Percentiles rank a stretch among this genome's conserved stretches.
Evolutionary conservation across 108 stramenopile genomes (phyloP).

Genomic region (Cyclotella distinguenda): DNA sequence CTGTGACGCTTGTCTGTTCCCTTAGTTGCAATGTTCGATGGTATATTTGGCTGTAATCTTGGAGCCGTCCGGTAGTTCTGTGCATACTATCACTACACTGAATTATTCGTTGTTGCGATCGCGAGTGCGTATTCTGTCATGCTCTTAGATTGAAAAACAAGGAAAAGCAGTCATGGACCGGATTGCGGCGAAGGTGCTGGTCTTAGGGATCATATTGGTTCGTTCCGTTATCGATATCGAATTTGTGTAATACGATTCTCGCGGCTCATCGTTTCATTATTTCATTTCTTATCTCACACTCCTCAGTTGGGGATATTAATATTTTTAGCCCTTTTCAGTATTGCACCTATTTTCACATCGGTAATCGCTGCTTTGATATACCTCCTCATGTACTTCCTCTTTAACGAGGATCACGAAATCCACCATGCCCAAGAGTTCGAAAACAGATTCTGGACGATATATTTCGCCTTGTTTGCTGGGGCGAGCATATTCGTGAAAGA

Average conservation of each 20-base stretch:
- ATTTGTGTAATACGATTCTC: background rate
- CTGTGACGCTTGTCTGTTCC: too few species aligned
- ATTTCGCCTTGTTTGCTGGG: conserved; percentile 74
- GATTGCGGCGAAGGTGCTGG: conserved; percentile 75
- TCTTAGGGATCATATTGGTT: conserved; percentile 73
- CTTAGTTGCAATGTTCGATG: too few species aligned
- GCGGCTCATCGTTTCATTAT: conserved; percentile 1
- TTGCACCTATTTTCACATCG: conserved; percentile 78
- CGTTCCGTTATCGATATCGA: conserved; percentile 28
- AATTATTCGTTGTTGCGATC: background rate
- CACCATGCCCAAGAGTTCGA: conserved; percentile 92
- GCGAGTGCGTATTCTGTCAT: background rate
- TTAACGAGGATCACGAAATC: conserved; percentile 75
- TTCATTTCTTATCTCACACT: background rate
- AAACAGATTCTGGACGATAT: conserved; percentile 93
- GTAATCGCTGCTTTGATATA: conserved; percentile 73
- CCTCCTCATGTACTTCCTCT: conserved; percentile 78
- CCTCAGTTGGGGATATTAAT: conserved; percentile 38
- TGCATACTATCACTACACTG: too few species aligned
- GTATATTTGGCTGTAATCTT: too few species aligned
- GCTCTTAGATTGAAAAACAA: background rate
- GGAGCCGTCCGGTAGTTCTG: too few species aligned
- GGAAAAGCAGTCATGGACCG: conserved; percentile 73
- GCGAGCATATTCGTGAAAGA: conserved; percentile 84
- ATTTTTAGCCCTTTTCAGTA: conserved; percentile 74